Evolutionary conservation across 2,329 filamentous ascomycete genomes (phyloP).

Genomic region (Arthrobotrys iridis): DNA sequence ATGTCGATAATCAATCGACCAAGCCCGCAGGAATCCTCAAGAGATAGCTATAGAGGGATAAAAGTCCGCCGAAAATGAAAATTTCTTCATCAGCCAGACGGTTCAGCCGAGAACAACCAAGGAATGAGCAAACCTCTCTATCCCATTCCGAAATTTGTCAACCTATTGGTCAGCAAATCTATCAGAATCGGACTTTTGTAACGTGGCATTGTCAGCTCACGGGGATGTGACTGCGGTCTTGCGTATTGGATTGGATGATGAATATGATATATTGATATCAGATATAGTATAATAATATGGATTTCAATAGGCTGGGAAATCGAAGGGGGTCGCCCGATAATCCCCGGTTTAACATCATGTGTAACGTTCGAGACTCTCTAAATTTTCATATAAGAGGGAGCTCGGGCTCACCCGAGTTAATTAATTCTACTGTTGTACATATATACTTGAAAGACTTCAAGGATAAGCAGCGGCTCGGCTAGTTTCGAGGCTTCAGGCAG

Average conservation of each 20-base stretch:
- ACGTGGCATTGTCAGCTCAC: constrained; percentile 34
- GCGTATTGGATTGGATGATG: neutral
- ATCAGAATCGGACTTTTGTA: constrained; percentile 31
- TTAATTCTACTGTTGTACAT: constrained; percentile 7
- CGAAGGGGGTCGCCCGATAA: neutral
- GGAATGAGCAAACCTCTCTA: neutral
- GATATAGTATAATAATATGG: constrained; percentile 41
- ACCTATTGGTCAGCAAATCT: constrained; percentile 33
- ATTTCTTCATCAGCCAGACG: neutral
- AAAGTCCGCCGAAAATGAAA: constrained; percentile 9
- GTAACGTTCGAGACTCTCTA: neutral
- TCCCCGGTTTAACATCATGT: neutral
- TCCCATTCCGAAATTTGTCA: constrained; percentile 17
- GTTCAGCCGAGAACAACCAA: constrained; percentile 10
- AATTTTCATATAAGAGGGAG: neutral
- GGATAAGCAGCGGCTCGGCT: constrained; percentile 37
- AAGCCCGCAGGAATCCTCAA: neutral
- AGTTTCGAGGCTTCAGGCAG: constrained; percentile 51
- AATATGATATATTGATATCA: constrained; percentile 16
- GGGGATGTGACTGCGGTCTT: neutral
- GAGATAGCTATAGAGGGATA: constrained; percentile 30
- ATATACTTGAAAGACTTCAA: neutral
- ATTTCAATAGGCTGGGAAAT: constrained; percentile 4
- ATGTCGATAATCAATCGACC: constrained; percentile 4
- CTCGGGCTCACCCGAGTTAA: neutral